Conservation (phyloP, 164 flowering plant species). For the Umbilicus rupestris region DNA sequence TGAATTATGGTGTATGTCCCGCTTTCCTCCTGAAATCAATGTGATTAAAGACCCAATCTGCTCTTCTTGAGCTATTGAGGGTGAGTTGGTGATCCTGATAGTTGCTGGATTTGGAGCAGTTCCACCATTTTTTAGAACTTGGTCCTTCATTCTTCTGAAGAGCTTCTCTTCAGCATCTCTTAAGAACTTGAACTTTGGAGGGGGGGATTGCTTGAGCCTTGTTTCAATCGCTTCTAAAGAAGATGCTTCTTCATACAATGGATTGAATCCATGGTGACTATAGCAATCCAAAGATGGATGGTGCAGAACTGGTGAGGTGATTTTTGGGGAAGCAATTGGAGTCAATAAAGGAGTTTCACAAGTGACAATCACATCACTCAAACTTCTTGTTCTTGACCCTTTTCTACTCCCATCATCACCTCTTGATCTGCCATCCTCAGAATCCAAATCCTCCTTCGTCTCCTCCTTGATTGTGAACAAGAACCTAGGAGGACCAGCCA, state of each 20-base stretch:
- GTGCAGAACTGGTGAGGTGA: slow-evolving; percentile 11
- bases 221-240: slow-evolving; percentile 42
- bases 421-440: slow-evolving; percentile 53
- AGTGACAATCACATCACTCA: slow-evolving; percentile 26
- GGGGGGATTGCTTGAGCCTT: slow-evolving; percentile 58
- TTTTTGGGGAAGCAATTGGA: slow-evolving; percentile 30
- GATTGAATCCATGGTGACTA: slow-evolving; percentile 26
- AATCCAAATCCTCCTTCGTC: slow-evolving; percentile 77
- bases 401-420: slow-evolving; percentile 25
- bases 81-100: background rate
- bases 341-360: slow-evolving; percentile 21
- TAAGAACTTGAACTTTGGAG: slow-evolving; percentile 85
- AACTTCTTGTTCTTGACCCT: slow-evolving; percentile 36
- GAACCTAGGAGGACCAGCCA: slow-evolving; percentile 68
- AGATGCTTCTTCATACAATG: slow-evolving; percentile 52
- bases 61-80: background rate
- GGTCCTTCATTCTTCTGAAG: slow-evolving; percentile 27
- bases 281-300: background rate
- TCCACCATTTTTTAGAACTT: too few relatives aligned
- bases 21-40: background rate
- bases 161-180: slow-evolving; percentile 89
- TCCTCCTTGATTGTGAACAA: slow-evolving; percentile 80
- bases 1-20: background rate
- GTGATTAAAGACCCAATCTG: background rate
- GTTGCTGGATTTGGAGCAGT: slow-evolving; percentile 1